Percentiles rank a stretch among this genome's conserved stretches.
These are phyloP conservation scores for Cardamine occulta DNA, from an alignment of 345 rosid species.

Conservation along the genomic window DNA sequence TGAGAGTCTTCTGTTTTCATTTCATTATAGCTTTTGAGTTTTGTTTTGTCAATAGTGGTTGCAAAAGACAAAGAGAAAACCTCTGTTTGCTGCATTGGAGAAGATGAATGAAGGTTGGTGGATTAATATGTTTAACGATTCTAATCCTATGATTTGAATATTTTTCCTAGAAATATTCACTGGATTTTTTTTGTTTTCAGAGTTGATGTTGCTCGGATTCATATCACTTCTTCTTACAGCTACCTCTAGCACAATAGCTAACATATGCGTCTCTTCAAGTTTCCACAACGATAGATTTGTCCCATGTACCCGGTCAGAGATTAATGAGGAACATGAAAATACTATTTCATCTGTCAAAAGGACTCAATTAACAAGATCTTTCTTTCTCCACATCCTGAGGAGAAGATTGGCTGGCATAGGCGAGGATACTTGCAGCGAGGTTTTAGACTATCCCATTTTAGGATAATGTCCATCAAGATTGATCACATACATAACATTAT, in stretches of 20 bases:
- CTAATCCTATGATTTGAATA: neutral
- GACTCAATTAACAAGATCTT: conserved; percentile 44
- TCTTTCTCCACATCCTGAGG: conserved; percentile 45
- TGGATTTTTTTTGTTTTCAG: conserved; percentile 42
- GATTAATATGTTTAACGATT: neutral
- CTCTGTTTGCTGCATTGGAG: conserved; percentile 80
- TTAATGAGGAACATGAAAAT: conserved; percentile 49
- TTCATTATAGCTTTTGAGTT: neutral
- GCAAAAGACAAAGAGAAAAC: conserved; percentile 69
- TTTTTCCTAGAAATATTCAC: neutral
- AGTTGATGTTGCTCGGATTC: conserved; percentile 94
- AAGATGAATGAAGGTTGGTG: conserved; percentile 89
- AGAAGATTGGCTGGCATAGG: conserved; percentile 55
- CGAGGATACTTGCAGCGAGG: conserved; percentile 68
- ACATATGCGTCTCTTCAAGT: conserved; percentile 77
- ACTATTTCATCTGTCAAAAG: conserved; percentile 49
- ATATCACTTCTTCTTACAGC: conserved; percentile 89
- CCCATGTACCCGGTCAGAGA: conserved; percentile 68
- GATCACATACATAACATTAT: neutral
- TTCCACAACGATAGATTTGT: conserved; percentile 66
- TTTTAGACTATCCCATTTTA: neutral
- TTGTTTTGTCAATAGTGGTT: conserved; percentile 66
- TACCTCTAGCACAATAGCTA: conserved; percentile 71
- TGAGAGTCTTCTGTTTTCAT: too few species aligned
- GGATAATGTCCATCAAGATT: neutral